Conservation (phyloP, 2,329 filamentous ascomycete species). For the Fusarium sp. region DNA sequence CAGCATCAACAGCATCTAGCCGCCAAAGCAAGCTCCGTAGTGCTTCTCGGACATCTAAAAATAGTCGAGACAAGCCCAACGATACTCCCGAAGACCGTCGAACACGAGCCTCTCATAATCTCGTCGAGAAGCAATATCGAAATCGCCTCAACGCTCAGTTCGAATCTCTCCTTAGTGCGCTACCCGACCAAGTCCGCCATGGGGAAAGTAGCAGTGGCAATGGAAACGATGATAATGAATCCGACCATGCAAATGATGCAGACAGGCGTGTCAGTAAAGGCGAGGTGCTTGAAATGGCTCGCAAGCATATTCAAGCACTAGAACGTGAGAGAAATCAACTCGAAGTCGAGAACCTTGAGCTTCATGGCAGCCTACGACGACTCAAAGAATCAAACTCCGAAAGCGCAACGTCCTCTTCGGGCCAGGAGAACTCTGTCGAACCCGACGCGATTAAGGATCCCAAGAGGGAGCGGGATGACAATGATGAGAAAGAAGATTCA, state of each 20-base stretch:
- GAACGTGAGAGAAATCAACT: constrained; percentile 37
- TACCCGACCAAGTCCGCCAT: constrained; percentile 36
- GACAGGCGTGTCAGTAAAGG: constrained; percentile 41
- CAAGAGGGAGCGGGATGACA: constrained; percentile 9
- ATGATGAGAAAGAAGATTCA: background rate
- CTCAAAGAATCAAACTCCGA: constrained; percentile 31
- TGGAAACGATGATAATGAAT: constrained; percentile 33
- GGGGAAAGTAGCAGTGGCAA: constrained; percentile 13
- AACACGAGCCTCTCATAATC: constrained; percentile 42
- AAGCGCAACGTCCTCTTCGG: constrained; percentile 2
- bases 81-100: constrained; percentile 42
- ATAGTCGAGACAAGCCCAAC: constrained; percentile 38
- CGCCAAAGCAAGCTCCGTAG: constrained; percentile 41
- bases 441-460: constrained; percentile 20
- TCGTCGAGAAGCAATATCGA: constrained; percentile 43
- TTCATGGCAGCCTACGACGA: constrained; percentile 36
- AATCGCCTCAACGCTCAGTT: constrained; percentile 43
- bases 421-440: constrained; percentile 26
- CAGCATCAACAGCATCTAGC: constrained; percentile 38
- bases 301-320: constrained; percentile 39
- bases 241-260: constrained; percentile 34
- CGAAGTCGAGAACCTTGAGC: constrained; percentile 38
- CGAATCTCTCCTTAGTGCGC: constrained; percentile 37
- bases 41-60: constrained; percentile 43
- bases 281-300: constrained; percentile 43